phyloP scores from a whole-genome alignment of 1,284 basidiomycete species.

The Boletellus dicymbophilus region DNA sequence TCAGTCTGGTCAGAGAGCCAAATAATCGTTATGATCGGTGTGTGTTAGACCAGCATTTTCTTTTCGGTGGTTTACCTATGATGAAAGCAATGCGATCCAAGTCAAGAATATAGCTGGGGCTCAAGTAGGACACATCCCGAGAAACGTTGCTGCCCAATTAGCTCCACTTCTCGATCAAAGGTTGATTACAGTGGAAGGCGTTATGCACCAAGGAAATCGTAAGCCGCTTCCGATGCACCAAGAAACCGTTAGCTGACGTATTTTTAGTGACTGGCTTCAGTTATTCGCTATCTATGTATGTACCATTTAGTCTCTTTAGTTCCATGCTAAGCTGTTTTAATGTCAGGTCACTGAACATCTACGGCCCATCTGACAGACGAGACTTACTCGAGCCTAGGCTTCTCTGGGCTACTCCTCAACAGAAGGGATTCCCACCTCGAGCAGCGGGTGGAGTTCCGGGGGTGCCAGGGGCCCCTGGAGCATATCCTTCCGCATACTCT shows the following conservation, averaged over 20 bases:
- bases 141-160: slow-evolving; percentile 57
- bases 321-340: slow-evolving; percentile 3
- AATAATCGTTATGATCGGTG: slow-evolving; percentile 68
- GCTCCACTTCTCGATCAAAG: slow-evolving; percentile 70
- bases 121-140: slow-evolving; percentile 82
- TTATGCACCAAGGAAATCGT: slow-evolving; percentile 76
- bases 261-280: slow-evolving; percentile 42
- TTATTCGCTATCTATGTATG: slow-evolving; percentile 66
- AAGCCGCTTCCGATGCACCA: slow-evolving; percentile 22
- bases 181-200: slow-evolving; percentile 71
- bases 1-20: slow-evolving; percentile 72
- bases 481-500: not conserved
- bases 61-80: not conserved
- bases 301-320: not conserved
- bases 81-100: slow-evolving; percentile 69
- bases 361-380: slow-evolving; percentile 61
- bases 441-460: slow-evolving; percentile 25
- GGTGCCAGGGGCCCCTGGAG: slow-evolving; percentile 8
- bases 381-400: slow-evolving; percentile 64
- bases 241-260: slow-evolving; percentile 2
- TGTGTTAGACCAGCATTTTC: slow-evolving; percentile 30
- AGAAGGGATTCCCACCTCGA: slow-evolving; percentile 50
- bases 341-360: slow-evolving; percentile 70
- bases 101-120: slow-evolving; percentile 72
- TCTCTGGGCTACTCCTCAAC: slow-evolving; percentile 73